Base-by-base conservation (phyloP, 257 asterid genomes). In the Plantago ovata region DNA sequence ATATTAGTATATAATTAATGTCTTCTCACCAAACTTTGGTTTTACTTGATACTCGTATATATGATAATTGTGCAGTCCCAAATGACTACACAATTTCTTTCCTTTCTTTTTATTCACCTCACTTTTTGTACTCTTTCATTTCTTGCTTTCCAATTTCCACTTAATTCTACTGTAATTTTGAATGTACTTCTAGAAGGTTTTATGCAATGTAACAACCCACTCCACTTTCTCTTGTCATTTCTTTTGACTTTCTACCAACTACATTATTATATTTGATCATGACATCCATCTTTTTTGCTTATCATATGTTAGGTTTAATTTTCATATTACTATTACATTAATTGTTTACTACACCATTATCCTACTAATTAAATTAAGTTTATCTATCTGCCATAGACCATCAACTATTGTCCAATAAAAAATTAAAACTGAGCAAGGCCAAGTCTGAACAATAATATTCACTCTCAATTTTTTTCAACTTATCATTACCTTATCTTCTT, bases 111-210 rank as follows among this genome's bases (percentile, higher is more conserved):
- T 20, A 33, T 11, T 18, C 8, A 20, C 10, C 38, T 16, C 11
- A 61, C 38, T 48, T 7, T 12, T 32, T 21, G 62, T 33, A 18
- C 43, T 42, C 38, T 24, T 19, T 22, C 53, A 32, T 55, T 16
- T 41, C 10, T 63, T 49, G 33, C 63, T 21, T 50, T 50, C 44
- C 54, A 15, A 55, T 62, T 62, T 42, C 45, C 61, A 46, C 44
- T 10, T 15, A 28, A 21, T 32, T 54, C 22, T 53, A 60, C 47
- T 61, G 77, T 24, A n/a, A n/a, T n/a, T n/a, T n/a, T n/a, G n/a
- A n/a, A n/a, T n/a, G n/a, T n/a, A n/a, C n/a, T 66, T 71, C 77
- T 66, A 71, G 69, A 71, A 71, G 67, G 47, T n/a, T n/a, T n/a
- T n/a, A 1, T 32, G 22, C 36, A 13, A 3, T 44, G 39, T 63